Base-by-base conservation (phyloP, 1,284 basidiomycete species). In the Pseudozyma flocculosa region DNA sequence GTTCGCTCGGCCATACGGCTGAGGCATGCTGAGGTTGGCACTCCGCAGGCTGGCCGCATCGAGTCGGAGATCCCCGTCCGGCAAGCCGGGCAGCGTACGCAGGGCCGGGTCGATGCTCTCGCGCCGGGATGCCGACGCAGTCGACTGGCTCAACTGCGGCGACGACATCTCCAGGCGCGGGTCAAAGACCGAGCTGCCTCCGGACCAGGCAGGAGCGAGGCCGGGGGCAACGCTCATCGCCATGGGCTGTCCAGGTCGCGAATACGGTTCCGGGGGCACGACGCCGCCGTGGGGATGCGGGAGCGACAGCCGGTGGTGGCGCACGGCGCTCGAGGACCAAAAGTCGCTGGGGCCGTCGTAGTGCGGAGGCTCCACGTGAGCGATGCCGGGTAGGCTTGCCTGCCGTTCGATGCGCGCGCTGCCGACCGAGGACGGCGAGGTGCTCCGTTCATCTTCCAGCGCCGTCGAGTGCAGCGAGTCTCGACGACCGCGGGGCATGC, bases 401-500 rank as follows among this genome's bases (percentile, higher is more conserved):
- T 66, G 59, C 26, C 63, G 44, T 45, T 58, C 50, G 43, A 58
- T 7, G 4, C 59, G 54, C 17, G 43, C 34, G 21, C 56, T 52
- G 41, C 56, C 63, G 29, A 58, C 45, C 15, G 51, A 52, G 0
- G 58, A 54, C 15, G 63, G 63, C 44, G 63, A 61, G 8, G 49
- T 43, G 48, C 54, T 58, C 39, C 52, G 43, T 11, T 58, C 58
- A 21, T 58, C 59, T 23, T 66, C 63, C 23, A 61, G 54, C n/a
- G 50, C 37, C 24, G 49, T 54, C 13, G 50, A 40, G 14, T 48
- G 55, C 30, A 67, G 42, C 19, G 60, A 67, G 4, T 67, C 64
- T 37, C 60, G 51, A 26, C 56, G 64, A 38, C 54, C 50, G 18
- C 61, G 57, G 14, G 65, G 65, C 54, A 68, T 63, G 41, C 69